Percentiles rank a stretch among this genome's conserved stretches.
These are phyloP conservation scores for Glycine soja DNA, from an alignment of 306 rosid species.

Conservation along the genomic window DNA sequence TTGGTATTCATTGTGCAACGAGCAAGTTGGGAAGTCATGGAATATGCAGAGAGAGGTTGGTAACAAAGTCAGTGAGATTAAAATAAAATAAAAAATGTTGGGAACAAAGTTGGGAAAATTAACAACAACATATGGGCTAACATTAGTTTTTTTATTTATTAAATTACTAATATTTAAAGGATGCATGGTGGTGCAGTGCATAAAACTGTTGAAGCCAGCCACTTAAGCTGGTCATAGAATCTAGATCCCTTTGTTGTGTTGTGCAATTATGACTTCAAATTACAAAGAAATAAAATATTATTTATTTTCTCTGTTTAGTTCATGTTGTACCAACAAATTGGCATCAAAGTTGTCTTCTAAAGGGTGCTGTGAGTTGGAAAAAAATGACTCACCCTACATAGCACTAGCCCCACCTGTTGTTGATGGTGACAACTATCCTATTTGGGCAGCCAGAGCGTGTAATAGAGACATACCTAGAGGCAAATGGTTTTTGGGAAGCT, in stretches of 20 bases:
- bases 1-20: conserved; percentile 22
- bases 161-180: not conserved
- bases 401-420: not conserved
- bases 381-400: not conserved
- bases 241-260: not conserved
- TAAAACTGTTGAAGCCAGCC: too few species aligned
- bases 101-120: too few species aligned
- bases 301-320: not conserved
- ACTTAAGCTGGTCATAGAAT: not conserved
- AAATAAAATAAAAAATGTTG: too few species aligned
- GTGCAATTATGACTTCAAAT: not conserved
- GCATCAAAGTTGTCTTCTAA: not conserved
- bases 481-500: not conserved
- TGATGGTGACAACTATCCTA: not conserved
- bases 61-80: not conserved
- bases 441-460: not conserved
- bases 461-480: not conserved
- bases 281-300: not conserved
- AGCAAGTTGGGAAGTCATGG: not conserved
- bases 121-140: not conserved
- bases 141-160: conserved; percentile 12
- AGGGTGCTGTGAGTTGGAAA: not conserved
- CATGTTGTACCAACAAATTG: not conserved
- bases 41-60: not conserved
- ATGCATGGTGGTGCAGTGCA: conserved; percentile 5